Percentiles rank a stretch among this genome's conserved stretches.
Evolutionary conservation across 2,329 filamentous ascomycete species (phyloP).

Genomic region (Colletotrichum ledebouriae): DNA sequence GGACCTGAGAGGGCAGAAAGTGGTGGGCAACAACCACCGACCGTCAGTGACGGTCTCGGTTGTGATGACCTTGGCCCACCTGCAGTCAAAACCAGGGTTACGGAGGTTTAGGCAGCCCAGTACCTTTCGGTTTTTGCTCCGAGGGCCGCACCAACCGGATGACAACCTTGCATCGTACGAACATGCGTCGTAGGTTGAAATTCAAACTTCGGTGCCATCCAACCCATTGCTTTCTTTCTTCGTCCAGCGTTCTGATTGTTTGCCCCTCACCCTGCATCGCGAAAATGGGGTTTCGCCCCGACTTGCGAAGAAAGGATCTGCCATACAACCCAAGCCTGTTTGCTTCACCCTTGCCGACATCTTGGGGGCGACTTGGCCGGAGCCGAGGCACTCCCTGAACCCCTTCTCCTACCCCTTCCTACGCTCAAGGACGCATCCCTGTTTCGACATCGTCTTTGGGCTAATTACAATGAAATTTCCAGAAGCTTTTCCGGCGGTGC

Average conservation of each 20-base stretch:
- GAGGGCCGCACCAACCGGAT: conserved; percentile 16
- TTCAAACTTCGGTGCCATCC: conserved; percentile 20
- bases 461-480: conserved; percentile 13
- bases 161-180: conserved; percentile 19
- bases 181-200: conserved; percentile 10
- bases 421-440: conserved; percentile 29
- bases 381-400: conserved; percentile 20
- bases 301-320: background rate
- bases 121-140: conserved; percentile 11
- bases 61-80: too few relatives aligned
- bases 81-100: conserved; percentile 22
- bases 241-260: conserved; percentile 12
- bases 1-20: too few relatives aligned
- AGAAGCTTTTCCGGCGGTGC: conserved; percentile 10
- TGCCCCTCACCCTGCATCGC: background rate
- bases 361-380: conserved; percentile 5
- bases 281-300: too few relatives aligned
- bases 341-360: background rate
- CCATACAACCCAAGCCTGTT: background rate
- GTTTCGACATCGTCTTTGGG: conserved; percentile 31
- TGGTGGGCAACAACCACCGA: too few relatives aligned
- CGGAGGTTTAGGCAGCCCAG: conserved; percentile 23
- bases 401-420: conserved; percentile 36
- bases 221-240: conserved; percentile 10
- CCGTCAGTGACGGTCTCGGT: too few relatives aligned